These are phyloP conservation scores for Hymenotorrendiella dingleyae DNA, from an alignment of 2,329 filamentous ascomycete genomes.

Conservation along the genomic window DNA sequence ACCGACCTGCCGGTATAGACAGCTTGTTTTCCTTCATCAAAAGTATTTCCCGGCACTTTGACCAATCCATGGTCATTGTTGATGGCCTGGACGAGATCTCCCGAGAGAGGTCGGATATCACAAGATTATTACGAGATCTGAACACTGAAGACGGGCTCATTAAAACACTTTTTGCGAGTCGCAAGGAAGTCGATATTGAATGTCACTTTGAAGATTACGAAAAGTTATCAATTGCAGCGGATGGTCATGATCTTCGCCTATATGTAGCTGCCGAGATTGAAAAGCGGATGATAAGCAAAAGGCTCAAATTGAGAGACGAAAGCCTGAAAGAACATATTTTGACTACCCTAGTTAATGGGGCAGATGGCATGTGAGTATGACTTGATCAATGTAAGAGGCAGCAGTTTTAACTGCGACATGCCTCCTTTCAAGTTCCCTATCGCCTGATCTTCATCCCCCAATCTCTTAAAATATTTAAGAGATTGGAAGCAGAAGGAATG, in stretches of 20 bases:
- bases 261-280: constrained; percentile 11
- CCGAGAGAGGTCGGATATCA: not conserved
- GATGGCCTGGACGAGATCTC: no score
- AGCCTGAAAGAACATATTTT: not conserved
- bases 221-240: constrained; percentile 5
- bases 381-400: no score
- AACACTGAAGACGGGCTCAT: not conserved
- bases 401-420: no score
- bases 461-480: no score
- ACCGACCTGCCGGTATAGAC: no score
- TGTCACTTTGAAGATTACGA: not conserved
- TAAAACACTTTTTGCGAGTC: not conserved
- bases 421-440: no score
- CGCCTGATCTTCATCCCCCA: no score
- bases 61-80: no score
- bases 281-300: not conserved
- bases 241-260: constrained; percentile 6
- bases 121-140: not conserved
- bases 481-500: no score
- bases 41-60: no score
- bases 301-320: not conserved
- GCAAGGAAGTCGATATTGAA: not conserved
- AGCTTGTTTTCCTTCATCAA: no score
- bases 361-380: not conserved
- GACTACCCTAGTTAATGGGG: not conserved